Percentiles rank a stretch among this genome's conserved stretches.
Conservation (phyloP, 108 stramenopile species). For the Pseudonitzschia delicatissima region DNA sequence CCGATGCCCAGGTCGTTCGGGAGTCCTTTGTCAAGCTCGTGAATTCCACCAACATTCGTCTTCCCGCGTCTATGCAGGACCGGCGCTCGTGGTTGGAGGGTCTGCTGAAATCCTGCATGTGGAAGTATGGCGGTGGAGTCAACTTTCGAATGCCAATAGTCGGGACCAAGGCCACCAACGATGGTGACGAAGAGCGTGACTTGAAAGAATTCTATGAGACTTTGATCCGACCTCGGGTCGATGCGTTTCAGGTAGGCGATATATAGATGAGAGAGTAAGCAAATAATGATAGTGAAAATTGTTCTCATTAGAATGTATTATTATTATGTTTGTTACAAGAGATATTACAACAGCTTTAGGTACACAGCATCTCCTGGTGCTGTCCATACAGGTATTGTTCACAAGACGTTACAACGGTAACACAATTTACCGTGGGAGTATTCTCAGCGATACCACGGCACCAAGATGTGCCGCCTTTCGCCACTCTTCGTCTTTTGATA, state of each 20-base stretch:
- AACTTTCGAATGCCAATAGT: conserved; percentile 49
- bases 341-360: too few species aligned
- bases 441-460: not conserved
- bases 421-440: not conserved
- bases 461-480: not conserved
- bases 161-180: not conserved
- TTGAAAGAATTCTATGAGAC: conserved; percentile 13
- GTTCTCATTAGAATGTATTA: too few species aligned
- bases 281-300: too few species aligned
- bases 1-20: conserved; percentile 17
- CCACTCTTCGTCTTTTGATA: not conserved
- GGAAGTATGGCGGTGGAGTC: conserved; percentile 75
- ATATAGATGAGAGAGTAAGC: conserved; percentile 6
- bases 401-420: too few species aligned
- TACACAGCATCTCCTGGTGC: too few species aligned
- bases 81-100: conserved; percentile 32
- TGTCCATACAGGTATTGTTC: too few species aligned
- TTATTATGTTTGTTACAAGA: too few species aligned
- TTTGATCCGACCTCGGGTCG: not conserved
- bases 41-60: not conserved
- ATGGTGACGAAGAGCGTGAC: not conserved
- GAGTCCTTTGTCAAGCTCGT: conserved; percentile 8
- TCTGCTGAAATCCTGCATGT: conserved; percentile 62
- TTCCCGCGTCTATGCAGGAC: not conserved
- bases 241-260: conserved; percentile 3